Conservation (phyloP, 345 rosid genomes). For the Theobroma cacao region DNA sequence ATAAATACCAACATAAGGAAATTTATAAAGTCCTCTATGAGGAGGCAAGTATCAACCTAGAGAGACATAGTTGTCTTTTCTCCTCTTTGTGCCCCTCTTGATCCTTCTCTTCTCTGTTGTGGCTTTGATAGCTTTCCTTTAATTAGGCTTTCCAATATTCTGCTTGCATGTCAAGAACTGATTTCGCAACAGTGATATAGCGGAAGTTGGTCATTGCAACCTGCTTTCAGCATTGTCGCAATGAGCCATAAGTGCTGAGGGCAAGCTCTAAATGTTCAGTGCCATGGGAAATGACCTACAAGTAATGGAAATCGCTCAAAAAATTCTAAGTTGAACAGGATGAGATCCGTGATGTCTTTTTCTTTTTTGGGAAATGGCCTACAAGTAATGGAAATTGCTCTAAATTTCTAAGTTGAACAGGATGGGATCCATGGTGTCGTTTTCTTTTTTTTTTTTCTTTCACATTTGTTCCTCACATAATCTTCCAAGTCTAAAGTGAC, state of each 20-base stretch:
- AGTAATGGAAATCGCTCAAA: not conserved
- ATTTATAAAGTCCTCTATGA: not conserved
- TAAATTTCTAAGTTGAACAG: not conserved
- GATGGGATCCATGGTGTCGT: not conserved
- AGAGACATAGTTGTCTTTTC: not conserved
- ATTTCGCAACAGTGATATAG: not conserved
- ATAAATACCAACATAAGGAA: not conserved
- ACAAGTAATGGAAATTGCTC: not conserved
- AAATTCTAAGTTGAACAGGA: not conserved
- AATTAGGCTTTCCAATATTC: not conserved
- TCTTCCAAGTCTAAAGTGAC: slow-evolving; percentile 3
- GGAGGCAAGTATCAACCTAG: not conserved
- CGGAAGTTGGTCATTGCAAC: not conserved
- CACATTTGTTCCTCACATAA: not conserved
- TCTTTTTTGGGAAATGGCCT: not conserved
- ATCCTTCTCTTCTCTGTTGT: not conserved
- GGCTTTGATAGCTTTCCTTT: not conserved
- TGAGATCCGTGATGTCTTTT: not conserved
- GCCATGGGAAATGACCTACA: not conserved
- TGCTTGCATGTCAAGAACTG: not conserved
- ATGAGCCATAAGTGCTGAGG: not conserved
- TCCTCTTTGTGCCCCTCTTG: not conserved
- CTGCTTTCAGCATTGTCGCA: not conserved
- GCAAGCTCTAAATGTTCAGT: not conserved
- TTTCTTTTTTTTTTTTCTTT: too few relatives aligned